Base-by-base conservation (phyloP, 2,329 filamentous ascomycete species). In the Fusarium dlaminii region DNA sequence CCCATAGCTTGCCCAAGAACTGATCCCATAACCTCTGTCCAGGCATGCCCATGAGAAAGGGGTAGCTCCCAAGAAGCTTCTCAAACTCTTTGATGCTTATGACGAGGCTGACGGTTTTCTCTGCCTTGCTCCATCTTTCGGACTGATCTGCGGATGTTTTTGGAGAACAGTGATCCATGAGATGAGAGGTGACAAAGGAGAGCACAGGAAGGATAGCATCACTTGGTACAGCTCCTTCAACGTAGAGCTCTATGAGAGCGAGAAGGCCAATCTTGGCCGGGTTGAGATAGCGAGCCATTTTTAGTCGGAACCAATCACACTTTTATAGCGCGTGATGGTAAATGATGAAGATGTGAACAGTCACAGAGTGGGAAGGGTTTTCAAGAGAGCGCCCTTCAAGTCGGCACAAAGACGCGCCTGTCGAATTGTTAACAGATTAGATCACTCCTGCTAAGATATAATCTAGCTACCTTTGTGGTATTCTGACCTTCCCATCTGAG, bases 1-100 rank as follows among this genome's bases (percentile, higher is more conserved):
- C 87, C 96, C 96, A 98, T 30, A 98, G 85, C 72, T 91, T 92
- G 63, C 90, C 89, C 18, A 98, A 87, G 64, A 98, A 94, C 5
- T 93, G 85, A 79, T 98, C 95, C 90, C 95, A 96, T n/a, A 98
- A 84, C n/a, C 89, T 92, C 54, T 93, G 89, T 6, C 94, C 94
- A 0, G 94, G 93, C 64, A 94, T 84, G 42, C 87, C 87, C 76
- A 86, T 84, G 32, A 87, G 81, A 34, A 89, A 86, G 11, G 87
- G 84, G 73, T 88, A 86, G 34, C 85, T 83, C 27, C 81, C 79
- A 22, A 92, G 86, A n/a, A 90, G 82, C 62, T 84, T 85, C 80
- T 92, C 89, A 72, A 92, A 91, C 72, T 89, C 85, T 43, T 87
- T 83, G 73, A 91, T 87, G 61, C 86, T 85, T 43, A 88, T 82